phyloP scores from a whole-genome alignment of 2,329 filamentous ascomycete species.

The Cordyceps cateniannulata region DNA sequence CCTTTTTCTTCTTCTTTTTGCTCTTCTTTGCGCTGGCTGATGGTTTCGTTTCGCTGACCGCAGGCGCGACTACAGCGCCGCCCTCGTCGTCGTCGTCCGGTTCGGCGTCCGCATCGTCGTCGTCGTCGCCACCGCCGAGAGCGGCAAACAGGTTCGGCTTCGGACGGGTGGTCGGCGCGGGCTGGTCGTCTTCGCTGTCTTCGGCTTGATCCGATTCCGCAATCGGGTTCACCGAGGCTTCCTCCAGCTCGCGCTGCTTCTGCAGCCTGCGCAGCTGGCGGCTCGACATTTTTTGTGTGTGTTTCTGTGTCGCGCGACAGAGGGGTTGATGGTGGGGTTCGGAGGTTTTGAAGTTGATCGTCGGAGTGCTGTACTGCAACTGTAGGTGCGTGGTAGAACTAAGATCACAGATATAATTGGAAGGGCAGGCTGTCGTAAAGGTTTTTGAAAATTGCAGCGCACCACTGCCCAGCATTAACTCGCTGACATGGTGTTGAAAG shows the following conservation, averaged over 20 bases:
- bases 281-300: constrained; percentile 37
- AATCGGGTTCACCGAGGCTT: constrained; percentile 15
- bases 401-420: too few species aligned
- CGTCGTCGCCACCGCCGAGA: constrained; percentile 38
- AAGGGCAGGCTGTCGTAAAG: too few species aligned
- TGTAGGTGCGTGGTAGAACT: not conserved
- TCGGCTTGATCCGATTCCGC: constrained; percentile 24
- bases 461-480: not conserved
- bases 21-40: constrained; percentile 21
- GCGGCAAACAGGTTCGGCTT: constrained; percentile 45
- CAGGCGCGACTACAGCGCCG: constrained; percentile 16
- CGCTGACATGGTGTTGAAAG: not conserved
- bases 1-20: constrained; percentile 33
- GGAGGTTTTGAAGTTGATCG: not conserved
- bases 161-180: constrained; percentile 30
- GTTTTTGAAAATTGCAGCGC: not conserved
- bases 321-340: constrained; percentile 1
- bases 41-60: constrained; percentile 25
- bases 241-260: constrained; percentile 41
- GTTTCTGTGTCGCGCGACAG: constrained; percentile 8
- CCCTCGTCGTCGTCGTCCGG: constrained; percentile 21
- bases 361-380: not conserved
- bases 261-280: constrained; percentile 47
- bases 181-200: constrained; percentile 20
- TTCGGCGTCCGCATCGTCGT: constrained; percentile 32